These are phyloP conservation scores for Anisogramma anomala DNA, from an alignment of 2,329 filamentous ascomycete species.

Conservation along the genomic window DNA sequence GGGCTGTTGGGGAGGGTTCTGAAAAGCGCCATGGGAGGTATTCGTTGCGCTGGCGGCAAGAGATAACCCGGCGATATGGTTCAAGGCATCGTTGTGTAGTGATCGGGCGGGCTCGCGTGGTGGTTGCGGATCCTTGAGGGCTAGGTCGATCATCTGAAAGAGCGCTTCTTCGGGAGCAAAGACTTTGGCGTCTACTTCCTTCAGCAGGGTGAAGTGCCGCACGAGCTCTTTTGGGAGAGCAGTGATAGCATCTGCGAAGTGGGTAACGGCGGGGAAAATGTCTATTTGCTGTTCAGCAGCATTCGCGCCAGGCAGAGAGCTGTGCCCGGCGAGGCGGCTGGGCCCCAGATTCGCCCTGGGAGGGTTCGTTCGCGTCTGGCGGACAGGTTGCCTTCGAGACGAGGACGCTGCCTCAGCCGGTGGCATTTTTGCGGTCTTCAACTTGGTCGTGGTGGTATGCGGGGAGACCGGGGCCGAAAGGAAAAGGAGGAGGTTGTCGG, in stretches of 20 bases:
- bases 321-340: constrained; percentile 33
- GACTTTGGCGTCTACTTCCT: constrained; percentile 96
- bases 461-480: constrained; percentile 3
- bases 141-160: constrained; percentile 59
- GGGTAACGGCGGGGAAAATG: constrained; percentile 54
- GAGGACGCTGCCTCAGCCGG: constrained; percentile 31
- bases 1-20: constrained; percentile 26
- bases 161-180: constrained; percentile 78
- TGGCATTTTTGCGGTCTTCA: constrained; percentile 45
- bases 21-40: constrained; percentile 33
- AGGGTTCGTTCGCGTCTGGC: constrained; percentile 55
- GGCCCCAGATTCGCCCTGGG: constrained; percentile 40
- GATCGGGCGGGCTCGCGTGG: constrained; percentile 27
- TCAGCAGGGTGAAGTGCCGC: constrained; percentile 87
- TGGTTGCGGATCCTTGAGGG: constrained; percentile 37
- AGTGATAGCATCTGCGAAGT: constrained; percentile 84
- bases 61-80: constrained; percentile 30
- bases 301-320: constrained; percentile 32
- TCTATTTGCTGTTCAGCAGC: constrained; percentile 49
- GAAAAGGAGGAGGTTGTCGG: constrained; percentile 12
- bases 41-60: constrained; percentile 39
- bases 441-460: constrained; percentile 21
- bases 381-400: constrained; percentile 50
- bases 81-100: constrained; percentile 34
- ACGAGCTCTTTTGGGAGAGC: constrained; percentile 91